Evolutionary conservation across 2,329 filamentous ascomycete genomes (phyloP).

Genomic region (Akanthomyces dipterigenus): DNA sequence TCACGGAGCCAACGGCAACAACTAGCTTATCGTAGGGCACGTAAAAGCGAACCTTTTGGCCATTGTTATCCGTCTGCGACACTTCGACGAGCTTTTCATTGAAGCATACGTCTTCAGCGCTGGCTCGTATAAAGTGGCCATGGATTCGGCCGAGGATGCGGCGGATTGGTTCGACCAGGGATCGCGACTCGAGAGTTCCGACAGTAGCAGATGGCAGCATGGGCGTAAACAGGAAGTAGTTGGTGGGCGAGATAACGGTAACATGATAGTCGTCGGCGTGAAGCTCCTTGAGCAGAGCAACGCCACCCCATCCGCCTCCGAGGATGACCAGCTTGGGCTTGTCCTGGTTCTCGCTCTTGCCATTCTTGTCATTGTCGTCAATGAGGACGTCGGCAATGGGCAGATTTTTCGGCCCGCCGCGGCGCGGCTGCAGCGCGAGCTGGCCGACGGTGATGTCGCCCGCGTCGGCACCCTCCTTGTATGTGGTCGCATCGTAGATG

Average conservation of each 20-base stretch:
- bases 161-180: constrained; percentile 86
- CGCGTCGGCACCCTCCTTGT: constrained; percentile 61
- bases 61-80: constrained; percentile 61
- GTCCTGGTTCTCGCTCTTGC: constrained; percentile 64
- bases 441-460: constrained; percentile 78
- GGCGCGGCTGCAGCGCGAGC: constrained; percentile 70
- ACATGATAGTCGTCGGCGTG: constrained; percentile 92
- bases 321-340: constrained; percentile 92
- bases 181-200: constrained; percentile 84
- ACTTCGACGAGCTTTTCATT: constrained; percentile 86
- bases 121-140: constrained; percentile 85
- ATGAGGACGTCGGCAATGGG: constrained; percentile 84
- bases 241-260: constrained; percentile 87
- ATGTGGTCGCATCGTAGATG: constrained; percentile 87
- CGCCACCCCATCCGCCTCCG: constrained; percentile 91
- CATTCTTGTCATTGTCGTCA: constrained; percentile 76
- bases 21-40: constrained; percentile 96
- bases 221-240: constrained; percentile 96
- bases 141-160: constrained; percentile 70
- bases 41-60: constrained; percentile 78
- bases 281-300: constrained; percentile 83
- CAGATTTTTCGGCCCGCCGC: constrained; percentile 88
- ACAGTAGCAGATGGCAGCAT: constrained; percentile 98
- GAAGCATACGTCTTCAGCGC: constrained; percentile 85
- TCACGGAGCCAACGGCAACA: constrained; percentile 82